Base-by-base conservation (phyloP, 345 rosid species). In the Camelina hispida region DNA sequence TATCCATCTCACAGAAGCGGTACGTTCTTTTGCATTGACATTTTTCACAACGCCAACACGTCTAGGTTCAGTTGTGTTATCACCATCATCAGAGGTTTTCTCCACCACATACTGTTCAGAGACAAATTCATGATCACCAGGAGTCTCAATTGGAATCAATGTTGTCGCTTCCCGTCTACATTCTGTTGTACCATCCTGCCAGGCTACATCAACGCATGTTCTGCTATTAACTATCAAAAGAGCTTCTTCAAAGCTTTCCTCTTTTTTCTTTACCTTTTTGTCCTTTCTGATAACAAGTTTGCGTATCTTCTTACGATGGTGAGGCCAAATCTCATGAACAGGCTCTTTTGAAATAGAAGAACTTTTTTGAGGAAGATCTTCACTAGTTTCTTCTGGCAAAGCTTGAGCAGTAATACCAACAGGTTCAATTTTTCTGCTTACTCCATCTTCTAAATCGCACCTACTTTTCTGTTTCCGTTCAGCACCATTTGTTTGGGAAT, bases 111-210 rank as follows among this genome's bases (percentile, higher is more conserved):
- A 90, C 72, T 94, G 89, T 78, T 91, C 98, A 9, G 96, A 73
- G 67, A 89, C 87, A 83, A 93, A 96, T 84, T 96, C 99, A 67
- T 93, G 98, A 85, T 96, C 98, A 78, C 98, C 98, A 57, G 97
- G 99, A 62, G 87, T 96, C 81, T 93, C 98, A 72, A 96, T 85
- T 60, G 99, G 97, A 83, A 91, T 85, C 86, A 93, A 74, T 44
- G 77, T 78, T 35, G 79, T 87, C 42, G 95, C 85, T 68, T 80
- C 82, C 64, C 90, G 71, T 37, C 85, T 84, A 60, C 25, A 28
- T 74, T 85, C 96, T 62, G 72, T 71, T 30, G 80, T 84, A 63
- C 99, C 96, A 78, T 91, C 97, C 72, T 96, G 99, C 98, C 98
- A 96, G 34, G 83, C 86, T 64, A 96, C 91, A 87, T 88, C 91